A percentile compares a stretch with the other conserved stretches of the same genome.
These are phyloP conservation scores for Apostasia shenzhenica DNA, from an alignment of 106 monocot genomes.

Conservation along the genomic window DNA sequence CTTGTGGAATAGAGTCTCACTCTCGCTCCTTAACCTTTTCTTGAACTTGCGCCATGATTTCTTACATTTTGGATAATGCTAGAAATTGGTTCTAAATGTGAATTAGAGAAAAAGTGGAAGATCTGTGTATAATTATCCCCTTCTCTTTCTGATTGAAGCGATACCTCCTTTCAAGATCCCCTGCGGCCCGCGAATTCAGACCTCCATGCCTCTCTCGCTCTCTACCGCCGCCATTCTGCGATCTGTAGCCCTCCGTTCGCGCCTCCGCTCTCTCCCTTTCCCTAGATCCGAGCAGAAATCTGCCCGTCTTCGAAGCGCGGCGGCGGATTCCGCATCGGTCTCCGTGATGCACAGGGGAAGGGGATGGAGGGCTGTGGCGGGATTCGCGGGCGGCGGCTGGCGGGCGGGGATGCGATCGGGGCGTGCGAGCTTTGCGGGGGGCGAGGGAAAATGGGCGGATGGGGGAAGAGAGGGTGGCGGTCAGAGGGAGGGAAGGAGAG, in stretches of 20 bases:
- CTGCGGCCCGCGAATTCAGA: background rate
- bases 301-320: background rate
- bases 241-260: background rate
- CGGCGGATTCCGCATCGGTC: background rate
- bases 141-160: no score
- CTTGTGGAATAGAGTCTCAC: no score
- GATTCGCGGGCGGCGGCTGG: background rate
- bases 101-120: no score
- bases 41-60: no score
- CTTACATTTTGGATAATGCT: no score
- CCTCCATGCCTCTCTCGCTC: background rate
- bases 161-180: no score
- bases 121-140: no score
- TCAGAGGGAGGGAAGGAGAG: background rate
- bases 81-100: no score
- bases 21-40: no score
- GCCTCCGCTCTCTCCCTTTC: background rate
- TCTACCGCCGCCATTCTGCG: constrained; percentile 2
- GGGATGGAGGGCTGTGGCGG: background rate
- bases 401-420: constrained; percentile 1
- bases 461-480: background rate
- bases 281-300: background rate
- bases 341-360: background rate
- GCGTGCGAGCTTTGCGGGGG: background rate
- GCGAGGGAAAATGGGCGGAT: constrained; percentile 1